Conservation (phyloP, 129 eudicot genomes). For the Saposhnikovia divaricata region DNA sequence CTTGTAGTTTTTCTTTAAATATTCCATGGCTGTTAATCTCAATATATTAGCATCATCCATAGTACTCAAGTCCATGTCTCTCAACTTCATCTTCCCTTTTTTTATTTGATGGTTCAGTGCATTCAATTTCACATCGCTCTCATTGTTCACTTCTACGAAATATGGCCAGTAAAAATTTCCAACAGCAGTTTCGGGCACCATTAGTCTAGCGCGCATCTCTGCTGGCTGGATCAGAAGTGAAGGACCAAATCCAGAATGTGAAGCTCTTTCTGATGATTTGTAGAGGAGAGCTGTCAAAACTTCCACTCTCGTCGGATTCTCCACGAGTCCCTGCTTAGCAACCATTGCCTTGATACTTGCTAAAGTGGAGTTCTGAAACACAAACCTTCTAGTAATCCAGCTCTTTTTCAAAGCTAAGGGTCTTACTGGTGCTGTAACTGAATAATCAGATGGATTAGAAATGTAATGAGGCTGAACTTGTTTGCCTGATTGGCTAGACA, state of each 20-base stretch:
- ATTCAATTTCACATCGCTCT: not conserved
- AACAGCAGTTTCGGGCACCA: not conserved
- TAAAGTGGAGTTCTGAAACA: conserved; percentile 1
- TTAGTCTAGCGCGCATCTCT: not conserved
- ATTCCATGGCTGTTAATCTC: not conserved
- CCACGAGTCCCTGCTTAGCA: not conserved
- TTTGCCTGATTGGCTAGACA: not conserved
- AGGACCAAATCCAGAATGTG: not conserved
- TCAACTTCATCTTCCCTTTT: not conserved
- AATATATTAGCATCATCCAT: conserved; percentile 1
- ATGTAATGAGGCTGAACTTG: not conserved
- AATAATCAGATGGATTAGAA: not conserved
- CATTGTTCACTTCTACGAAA: not conserved
- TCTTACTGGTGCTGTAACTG: not conserved
- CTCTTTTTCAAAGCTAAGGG: not conserved
- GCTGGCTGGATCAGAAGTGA: not conserved
- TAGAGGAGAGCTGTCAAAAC: conserved; percentile 16
- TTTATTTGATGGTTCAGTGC: not conserved
- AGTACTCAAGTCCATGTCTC: not conserved
- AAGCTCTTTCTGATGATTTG: not conserved
- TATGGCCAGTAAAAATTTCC: conserved; percentile 8
- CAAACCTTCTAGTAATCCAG: not conserved
- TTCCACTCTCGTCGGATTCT: conserved; percentile 16
- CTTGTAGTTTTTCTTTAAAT: not conserved
- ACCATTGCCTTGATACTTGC: conserved; percentile 1